phyloP scores from a whole-genome alignment of 2,329 filamentous ascomycete species.

The Cylindrodendrum hubeiense region DNA sequence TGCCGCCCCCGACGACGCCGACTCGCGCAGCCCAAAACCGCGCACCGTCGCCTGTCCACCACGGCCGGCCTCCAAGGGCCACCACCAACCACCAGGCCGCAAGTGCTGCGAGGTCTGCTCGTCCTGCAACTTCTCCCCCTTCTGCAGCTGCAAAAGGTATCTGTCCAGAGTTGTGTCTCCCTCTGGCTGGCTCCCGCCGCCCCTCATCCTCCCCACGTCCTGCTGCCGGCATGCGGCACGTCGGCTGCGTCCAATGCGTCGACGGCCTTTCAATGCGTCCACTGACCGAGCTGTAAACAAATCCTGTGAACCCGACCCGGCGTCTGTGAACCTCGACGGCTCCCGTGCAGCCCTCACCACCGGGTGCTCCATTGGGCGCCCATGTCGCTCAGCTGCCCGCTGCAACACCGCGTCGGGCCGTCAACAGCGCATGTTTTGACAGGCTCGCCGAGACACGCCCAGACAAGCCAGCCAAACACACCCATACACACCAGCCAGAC shows the following conservation, averaged over 20 bases:
- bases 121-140: slow-evolving; percentile 7
- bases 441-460: slow-evolving; percentile 2
- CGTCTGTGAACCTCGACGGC: slow-evolving; percentile 12
- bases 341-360: background rate
- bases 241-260: background rate
- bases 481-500: too few relatives aligned
- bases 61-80: too few relatives aligned
- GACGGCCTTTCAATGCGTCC: too few relatives aligned
- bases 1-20: too few relatives aligned
- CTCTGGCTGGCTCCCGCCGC: slow-evolving; percentile 24
- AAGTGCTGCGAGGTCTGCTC: background rate
- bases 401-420: slow-evolving; percentile 22
- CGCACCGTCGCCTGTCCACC: too few relatives aligned
- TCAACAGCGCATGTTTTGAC: slow-evolving; percentile 16
- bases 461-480: too few relatives aligned
- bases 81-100: too few relatives aligned
- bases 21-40: too few relatives aligned
- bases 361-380: slow-evolving; percentile 19
- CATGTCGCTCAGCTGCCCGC: background rate
- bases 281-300: too few relatives aligned
- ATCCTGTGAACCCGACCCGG: background rate
- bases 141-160: slow-evolving; percentile 3
- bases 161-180: slow-evolving; percentile 21
- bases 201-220: slow-evolving; percentile 4
- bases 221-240: slow-evolving; percentile 6